Conservation (phyloP, 1,284 basidiomycete genomes). For the Microbotryum intermedium region DNA sequence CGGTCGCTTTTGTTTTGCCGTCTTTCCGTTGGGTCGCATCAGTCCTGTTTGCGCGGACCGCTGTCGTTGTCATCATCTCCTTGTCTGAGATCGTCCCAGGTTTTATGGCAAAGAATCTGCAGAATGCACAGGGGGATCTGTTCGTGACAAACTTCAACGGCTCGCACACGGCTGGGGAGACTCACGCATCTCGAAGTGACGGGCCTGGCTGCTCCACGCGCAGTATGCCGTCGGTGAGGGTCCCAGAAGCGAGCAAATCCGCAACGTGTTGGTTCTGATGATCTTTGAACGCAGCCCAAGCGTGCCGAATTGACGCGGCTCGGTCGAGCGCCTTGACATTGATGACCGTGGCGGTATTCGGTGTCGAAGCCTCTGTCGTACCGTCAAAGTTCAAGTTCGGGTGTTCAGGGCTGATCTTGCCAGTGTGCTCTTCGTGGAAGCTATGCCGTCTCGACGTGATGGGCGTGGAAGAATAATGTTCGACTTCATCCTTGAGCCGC, state of each 20-base stretch:
- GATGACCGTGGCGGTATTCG: not conserved
- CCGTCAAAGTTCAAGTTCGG: too few species aligned
- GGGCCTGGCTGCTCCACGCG: conserved; percentile 1
- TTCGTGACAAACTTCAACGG: too few species aligned
- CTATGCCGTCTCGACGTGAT: too few species aligned
- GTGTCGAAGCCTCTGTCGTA: too few species aligned
- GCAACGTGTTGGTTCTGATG: conserved; percentile 1
- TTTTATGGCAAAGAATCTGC: not conserved
- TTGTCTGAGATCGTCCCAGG: not conserved
- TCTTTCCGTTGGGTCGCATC: not conserved
- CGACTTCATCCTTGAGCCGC: too few species aligned
- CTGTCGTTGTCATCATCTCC: not conserved
- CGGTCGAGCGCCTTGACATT: conserved; percentile 4
- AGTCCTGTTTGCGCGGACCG: not conserved
- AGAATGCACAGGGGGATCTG: not conserved
- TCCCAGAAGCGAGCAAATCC: not conserved
- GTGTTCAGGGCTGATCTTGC: too few species aligned
- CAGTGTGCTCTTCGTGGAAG: too few species aligned
- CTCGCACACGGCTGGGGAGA: not conserved
- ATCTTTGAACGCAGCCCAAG: conserved; percentile 1
- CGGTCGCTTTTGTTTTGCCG: not conserved
- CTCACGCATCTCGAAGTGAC: not conserved
- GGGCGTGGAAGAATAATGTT: too few species aligned
- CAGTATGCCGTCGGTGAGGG: conserved; percentile 3
- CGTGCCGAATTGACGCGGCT: not conserved